phyloP scores from a whole-genome alignment of 139 green algal species.

The Micractinium sp. region DNA sequence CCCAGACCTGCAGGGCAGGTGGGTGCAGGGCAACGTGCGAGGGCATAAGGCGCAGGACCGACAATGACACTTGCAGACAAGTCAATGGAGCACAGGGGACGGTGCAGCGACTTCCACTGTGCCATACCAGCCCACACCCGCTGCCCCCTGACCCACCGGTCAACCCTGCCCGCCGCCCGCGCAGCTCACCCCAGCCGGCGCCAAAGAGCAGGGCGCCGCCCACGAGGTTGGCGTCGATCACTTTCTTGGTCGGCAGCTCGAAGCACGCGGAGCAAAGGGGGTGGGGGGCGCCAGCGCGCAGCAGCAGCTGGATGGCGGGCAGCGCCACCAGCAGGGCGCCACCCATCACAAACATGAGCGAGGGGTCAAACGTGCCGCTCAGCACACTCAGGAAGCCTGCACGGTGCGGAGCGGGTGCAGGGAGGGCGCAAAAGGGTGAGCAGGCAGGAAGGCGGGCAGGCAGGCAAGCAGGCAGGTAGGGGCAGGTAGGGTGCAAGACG shows the following conservation, averaged over 20 bases:
- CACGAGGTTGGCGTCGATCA: constrained; percentile 72
- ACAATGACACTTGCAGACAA: background rate
- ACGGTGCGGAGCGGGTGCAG: background rate
- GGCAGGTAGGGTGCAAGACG: background rate
- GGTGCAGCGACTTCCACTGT: background rate
- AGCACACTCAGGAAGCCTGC: constrained; percentile 31
- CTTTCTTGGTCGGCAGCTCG: constrained; percentile 53
- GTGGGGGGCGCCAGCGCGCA: background rate
- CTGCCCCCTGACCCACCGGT: too few species aligned
- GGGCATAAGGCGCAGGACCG: background rate
- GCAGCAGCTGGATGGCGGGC: constrained; percentile 50
- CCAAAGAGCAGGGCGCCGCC: constrained; percentile 78
- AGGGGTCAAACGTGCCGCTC: constrained; percentile 57
- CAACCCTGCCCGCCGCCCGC: background rate
- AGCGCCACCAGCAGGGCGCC: constrained; percentile 70
- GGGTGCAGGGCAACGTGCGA: too few species aligned
- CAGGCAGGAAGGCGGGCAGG: background rate
- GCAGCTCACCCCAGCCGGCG: constrained; percentile 49
- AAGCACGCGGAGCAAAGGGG: constrained; percentile 41
- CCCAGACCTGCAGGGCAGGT: constrained; percentile 26
- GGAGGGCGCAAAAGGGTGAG: background rate
- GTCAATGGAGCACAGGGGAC: background rate
- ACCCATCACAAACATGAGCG: constrained; percentile 82
- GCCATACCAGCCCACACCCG: background rate
- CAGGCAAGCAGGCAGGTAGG: background rate